These are phyloP conservation scores for Scutellaria baicalensis DNA, from an alignment of 257 asterid species.

Conservation along the genomic window DNA sequence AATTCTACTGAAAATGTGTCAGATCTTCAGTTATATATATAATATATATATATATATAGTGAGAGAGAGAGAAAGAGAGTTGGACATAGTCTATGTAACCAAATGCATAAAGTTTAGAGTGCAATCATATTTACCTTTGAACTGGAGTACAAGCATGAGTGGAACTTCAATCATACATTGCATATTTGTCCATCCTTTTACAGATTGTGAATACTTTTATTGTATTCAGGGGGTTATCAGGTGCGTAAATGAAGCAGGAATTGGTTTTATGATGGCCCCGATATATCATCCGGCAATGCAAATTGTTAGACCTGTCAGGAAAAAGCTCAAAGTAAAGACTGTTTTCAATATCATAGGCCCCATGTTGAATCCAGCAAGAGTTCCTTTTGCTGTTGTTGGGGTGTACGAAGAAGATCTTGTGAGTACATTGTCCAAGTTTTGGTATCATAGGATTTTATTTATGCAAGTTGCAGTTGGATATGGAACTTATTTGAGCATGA, in stretches of 20 bases:
- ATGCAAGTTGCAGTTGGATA: neutral
- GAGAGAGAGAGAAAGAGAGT: too few relatives aligned
- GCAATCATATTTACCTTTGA: neutral
- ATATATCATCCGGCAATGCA: slow-evolving; percentile 69
- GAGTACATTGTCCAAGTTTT: slow-evolving; percentile 14
- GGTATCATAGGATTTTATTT: neutral
- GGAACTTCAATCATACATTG: neutral
- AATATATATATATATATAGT: too few relatives aligned
- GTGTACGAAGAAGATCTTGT: slow-evolving; percentile 56
- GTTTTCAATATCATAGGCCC: slow-evolving; percentile 71
- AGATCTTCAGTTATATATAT: too few relatives aligned
- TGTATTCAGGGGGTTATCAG: slow-evolving; percentile 41
- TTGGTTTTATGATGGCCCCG: slow-evolving; percentile 73
- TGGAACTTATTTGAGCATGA: neutral
- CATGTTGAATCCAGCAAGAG: slow-evolving; percentile 64
- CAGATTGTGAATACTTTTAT: neutral
- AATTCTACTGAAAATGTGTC: neutral
- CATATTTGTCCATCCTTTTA: neutral
- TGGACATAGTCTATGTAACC: neutral
- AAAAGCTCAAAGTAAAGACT: slow-evolving; percentile 60
- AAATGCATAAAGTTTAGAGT: neutral
- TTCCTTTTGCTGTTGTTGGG: slow-evolving; percentile 67
- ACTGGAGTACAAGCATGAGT: neutral
- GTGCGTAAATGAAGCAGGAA: slow-evolving; percentile 59
- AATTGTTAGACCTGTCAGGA: slow-evolving; percentile 57